Evolutionary conservation across 2,329 filamentous ascomycete species (phyloP), one percentile per base, ranked within the genome.

Genomic region (Truncatella angustata): DNA sequence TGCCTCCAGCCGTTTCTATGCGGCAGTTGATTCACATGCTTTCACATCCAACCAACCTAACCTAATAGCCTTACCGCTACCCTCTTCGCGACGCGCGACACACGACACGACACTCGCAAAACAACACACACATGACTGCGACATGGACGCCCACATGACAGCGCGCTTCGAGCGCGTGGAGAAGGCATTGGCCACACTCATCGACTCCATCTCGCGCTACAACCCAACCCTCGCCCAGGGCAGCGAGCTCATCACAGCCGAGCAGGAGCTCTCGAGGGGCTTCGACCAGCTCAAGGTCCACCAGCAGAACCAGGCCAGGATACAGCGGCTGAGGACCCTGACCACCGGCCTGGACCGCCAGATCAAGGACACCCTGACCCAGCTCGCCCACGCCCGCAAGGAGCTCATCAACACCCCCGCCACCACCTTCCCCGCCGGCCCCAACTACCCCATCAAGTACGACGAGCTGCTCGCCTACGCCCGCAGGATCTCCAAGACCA

Each of bases 151-250:
- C 43, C 71, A 79, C 45, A 76, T 89, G 5, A 82, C 87, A 56
- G 66, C 63, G 42, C 82, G 80, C 60, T 87, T 89, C 54, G 82
- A 86, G 64, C 81, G 83, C 45, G 74, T 89, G 26, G 86, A 88
- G 61, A 82, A 80, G 61, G 82, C 84, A 1, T 74, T 95, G 18
- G 79, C 81, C 11, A 83, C 75, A 24, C 76, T 95, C 30, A 86
- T 91, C 60, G 88, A 91, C 66, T 92, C 89, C 0, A 87, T 95
- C 56, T 80, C 88, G 5, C 88, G 90, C 58, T 93, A 92, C 71
- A 90, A 91, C 62, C 90, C 90, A 0, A 89, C 87, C 5, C 74
- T 81, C 4, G 70, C 77, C 32, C 82, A 86, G 23, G 88, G 87
- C 5, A 74, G 81, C 52, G 87, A 91, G 57, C 82, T 95, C 9